Base-by-base conservation (phyloP, 345 rosid species). In the Moricandia moricandioides region DNA sequence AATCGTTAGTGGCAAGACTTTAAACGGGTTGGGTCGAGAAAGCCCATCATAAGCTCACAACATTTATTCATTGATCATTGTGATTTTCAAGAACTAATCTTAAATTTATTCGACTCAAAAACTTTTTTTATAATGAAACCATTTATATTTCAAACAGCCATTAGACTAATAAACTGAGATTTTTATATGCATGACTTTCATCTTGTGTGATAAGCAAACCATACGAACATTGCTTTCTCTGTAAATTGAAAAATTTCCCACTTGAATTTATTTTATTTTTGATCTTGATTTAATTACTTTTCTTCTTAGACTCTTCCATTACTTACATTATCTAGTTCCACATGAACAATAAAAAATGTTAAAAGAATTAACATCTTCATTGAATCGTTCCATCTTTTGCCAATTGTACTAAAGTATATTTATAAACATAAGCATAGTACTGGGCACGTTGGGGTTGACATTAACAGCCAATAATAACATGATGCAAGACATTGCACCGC, bases 371-470 rank as follows among this genome's bases (percentile, higher is more conserved):
- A 40, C 58, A 74, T 43, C 59, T 66, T 16, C 61, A 3, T 26
- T 60, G 54, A 47, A 59, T 47, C 31, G 54, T 24, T 75, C 62
- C 26, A 49, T 49, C 54, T 2, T 34, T 33, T 11, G 43, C 37
- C 60, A 55, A 55, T 55, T 21, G 31, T 55, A 16, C 26, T 27
- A 55, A 55, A 54, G 4, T 4, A 56, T 31, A n/a, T 47, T 47
- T 8, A 43, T 30, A 43, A 40, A 31, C 17, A 16, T 31, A 75
- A 51, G 35, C 65, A 45, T 24, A 11, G 37, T 33, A 17, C 10
- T 8, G 2, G 17, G 76, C 80, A 77, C 71, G 76, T 57, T 49
- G 43, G 57, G 62, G 80, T 77, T 77, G 80, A 77, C 80, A 77
- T 77, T 47, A 34, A 57, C 67, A 70, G 33, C 71, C 72, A 70